Conservation (phyloP, 2,329 filamentous ascomycete species). For the Fusarium nelsonii region DNA sequence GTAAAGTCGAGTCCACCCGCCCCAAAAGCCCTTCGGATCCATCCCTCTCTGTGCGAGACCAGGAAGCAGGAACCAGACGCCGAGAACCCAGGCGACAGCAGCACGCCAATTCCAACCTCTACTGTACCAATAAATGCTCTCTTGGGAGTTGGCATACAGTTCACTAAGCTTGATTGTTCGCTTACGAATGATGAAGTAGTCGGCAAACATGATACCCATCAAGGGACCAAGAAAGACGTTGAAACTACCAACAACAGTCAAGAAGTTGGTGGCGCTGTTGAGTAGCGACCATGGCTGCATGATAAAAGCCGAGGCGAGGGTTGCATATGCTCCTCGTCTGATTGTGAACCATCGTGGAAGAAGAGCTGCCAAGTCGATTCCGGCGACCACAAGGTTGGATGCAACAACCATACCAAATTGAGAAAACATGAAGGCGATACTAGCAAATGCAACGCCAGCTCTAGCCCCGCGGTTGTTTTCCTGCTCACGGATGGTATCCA, state of each 20-base stretch:
- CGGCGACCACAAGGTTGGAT: conserved; percentile 10
- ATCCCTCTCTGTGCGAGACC: background rate
- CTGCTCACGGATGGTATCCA: background rate
- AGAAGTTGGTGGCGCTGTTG: conserved; percentile 1
- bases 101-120: conserved; percentile 3
- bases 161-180: background rate
- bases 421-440: conserved; percentile 32
- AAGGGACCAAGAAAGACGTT: background rate
- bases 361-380: conserved; percentile 9
- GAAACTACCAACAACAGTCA: background rate
- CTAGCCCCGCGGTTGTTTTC: conserved; percentile 19
- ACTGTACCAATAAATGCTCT: background rate
- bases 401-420: conserved; percentile 30
- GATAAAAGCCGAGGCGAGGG: background rate
- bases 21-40: background rate
- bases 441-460: conserved; percentile 27
- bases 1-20: background rate
- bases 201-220: background rate
- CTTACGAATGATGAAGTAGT: background rate
- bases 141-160: background rate
- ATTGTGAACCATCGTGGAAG: conserved; percentile 7
- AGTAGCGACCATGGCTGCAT: conserved; percentile 11
- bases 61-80: background rate
- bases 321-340: background rate
- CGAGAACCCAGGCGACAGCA: background rate